phyloP scores from a whole-genome alignment of 768 basidiomycete species.

The Gloeophyllum trabeum region DNA sequence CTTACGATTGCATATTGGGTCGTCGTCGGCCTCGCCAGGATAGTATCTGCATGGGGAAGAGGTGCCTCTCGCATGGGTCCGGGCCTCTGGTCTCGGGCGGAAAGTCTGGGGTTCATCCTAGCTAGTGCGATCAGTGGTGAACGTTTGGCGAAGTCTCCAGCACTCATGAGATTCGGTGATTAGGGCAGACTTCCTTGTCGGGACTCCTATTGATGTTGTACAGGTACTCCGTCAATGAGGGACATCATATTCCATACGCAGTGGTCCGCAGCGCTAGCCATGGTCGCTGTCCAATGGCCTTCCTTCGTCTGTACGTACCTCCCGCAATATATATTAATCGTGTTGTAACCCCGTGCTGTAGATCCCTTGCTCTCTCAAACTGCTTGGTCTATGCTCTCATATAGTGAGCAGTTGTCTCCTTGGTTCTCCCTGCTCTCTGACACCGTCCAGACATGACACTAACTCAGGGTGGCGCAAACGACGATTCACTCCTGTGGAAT shows the following conservation, averaged over 20 bases:
- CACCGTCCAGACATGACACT: slow-evolving; percentile 59
- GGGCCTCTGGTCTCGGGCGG: slow-evolving; percentile 59
- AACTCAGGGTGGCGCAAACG: slow-evolving; percentile 32
- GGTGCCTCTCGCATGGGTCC: slow-evolving; percentile 47
- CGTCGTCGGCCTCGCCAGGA: slow-evolving; percentile 68
- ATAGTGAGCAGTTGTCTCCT: slow-evolving; percentile 36
- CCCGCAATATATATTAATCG: not conserved
- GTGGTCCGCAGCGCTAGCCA: slow-evolving; percentile 79
- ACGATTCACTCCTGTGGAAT: slow-evolving; percentile 47
- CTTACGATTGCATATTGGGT: slow-evolving; percentile 76
- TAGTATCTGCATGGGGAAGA: slow-evolving; percentile 78
- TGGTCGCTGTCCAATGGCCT: slow-evolving; percentile 96
- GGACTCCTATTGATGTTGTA: slow-evolving; percentile 4
- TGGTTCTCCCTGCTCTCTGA: slow-evolving; percentile 2
- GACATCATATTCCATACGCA: slow-evolving; percentile 93
- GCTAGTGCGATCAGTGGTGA: slow-evolving; percentile 93
- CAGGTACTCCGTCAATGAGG: slow-evolving; percentile 85
- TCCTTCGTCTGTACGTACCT: slow-evolving; percentile 70
- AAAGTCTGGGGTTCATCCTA: slow-evolving; percentile 80
- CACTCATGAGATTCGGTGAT: slow-evolving; percentile 83
- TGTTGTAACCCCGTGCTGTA: slow-evolving; percentile 17
- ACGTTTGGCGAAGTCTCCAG: slow-evolving; percentile 72
- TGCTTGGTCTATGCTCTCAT: slow-evolving; percentile 77
- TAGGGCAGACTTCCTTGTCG: slow-evolving; percentile 9
- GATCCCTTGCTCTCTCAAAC: slow-evolving; percentile 87